phyloP scores from a whole-genome alignment of 441 rosid species.

The Eutrema salsugineum region DNA sequence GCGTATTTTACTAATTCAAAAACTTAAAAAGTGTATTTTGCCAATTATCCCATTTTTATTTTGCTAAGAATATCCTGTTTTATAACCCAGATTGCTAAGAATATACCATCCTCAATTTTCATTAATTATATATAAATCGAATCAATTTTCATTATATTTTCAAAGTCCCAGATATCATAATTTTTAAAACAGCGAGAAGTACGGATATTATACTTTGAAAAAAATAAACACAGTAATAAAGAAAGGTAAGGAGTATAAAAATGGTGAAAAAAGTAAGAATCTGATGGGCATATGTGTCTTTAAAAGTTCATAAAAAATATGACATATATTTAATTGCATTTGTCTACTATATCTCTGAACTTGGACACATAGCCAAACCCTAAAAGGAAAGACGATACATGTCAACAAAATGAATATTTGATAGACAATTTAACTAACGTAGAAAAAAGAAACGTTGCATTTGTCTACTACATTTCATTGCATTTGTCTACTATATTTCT shows the following conservation, averaged over 20 bases:
- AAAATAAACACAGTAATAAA: neutral
- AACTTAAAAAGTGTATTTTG: too few species aligned
- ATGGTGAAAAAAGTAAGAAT: neutral
- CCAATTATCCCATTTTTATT: too few species aligned
- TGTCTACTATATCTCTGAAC: neutral
- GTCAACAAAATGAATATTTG: neutral
- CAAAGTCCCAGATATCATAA: too few species aligned
- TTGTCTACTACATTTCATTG: too few species aligned
- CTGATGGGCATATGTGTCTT: neutral
- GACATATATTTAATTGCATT: too few species aligned
- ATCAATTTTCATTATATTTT: too few species aligned
- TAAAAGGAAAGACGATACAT: neutral
- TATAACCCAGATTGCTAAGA: too few species aligned
- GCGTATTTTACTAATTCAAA: too few species aligned
- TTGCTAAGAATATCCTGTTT: too few species aligned
- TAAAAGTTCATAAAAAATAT: too few species aligned
- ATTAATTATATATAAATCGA: too few species aligned
- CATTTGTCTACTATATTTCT: neutral
- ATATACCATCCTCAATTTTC: too few species aligned
- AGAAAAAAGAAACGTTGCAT: neutral
- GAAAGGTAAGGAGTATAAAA: neutral
- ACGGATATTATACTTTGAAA: neutral
- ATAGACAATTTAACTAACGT: neutral
- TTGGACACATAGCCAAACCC: neutral
- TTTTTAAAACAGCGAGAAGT: neutral